Base-by-base conservation (phyloP, 1,284 basidiomycete species). In the Malassezia sp. region DNA sequence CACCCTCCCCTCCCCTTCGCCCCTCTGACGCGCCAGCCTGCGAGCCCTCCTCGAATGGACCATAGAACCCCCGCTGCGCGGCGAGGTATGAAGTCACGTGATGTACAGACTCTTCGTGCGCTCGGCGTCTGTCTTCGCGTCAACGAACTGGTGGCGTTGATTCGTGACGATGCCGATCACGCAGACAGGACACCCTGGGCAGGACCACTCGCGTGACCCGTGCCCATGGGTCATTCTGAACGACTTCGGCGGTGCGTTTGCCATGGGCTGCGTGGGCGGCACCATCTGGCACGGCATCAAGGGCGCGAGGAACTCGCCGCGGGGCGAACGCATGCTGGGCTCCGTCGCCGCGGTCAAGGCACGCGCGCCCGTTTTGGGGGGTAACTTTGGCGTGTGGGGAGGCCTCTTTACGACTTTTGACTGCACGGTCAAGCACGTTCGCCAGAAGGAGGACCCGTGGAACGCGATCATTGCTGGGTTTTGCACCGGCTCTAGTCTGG, bases 241-340 rank as follows among this genome's bases (percentile, higher is more conserved):
- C 75, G 91, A 97, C 75, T 91, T 93, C 72, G 91, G 91, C 58
- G 90, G 88, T 60, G 90, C 89, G 4, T 70, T 71, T 70, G 80
- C 87, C 27, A 91, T 91, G 88, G 88, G 87, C 70, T 85, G 86
- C 18, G 81, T 91, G 39, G 89, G 89, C 61, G 88, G 91, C 63
- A 88, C 86, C 59, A 89, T 97, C 69, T 97, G 91, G 91, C 90
- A 97, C 74, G 88, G 89, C 58, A 90, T 96, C 70, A 97, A 97
- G 74, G 93, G 91, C 52, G 89, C 90, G 14, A 79, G 91, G 61
- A 97, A 96, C 74, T 91, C 88, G 52, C 91, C 91, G 49, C 78
- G 83, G 71, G 93, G 93, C 35, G 90, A 96, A 72, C 84, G 91
- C 40, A 77, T 93, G 39, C 80, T 87, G 36, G 90, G 91, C 42